Evolutionary conservation across 2,329 filamentous ascomycete species (phyloP), one percentile per base, ranked within the genome.

Genomic region (Aspergillus piperis): DNA sequence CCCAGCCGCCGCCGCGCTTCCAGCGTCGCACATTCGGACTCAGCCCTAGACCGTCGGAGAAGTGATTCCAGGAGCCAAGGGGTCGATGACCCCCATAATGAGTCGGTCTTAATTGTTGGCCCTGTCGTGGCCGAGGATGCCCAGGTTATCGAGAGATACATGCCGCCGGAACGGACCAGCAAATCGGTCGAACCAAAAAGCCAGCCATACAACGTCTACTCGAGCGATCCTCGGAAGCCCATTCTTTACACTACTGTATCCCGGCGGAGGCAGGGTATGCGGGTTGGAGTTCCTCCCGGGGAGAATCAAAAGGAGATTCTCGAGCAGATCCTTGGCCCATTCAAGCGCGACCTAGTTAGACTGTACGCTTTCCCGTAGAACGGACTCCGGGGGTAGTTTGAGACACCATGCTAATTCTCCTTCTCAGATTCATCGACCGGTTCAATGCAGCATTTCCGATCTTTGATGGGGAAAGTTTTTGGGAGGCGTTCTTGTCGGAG

Each of bases 371-470:
- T 76, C 25, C 27, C 23, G 54, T 57, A 5, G 8, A 38, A 30
- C 25, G 1, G 10, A 44, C 15, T 19, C 11, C n/a, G 41, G 23
- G 23, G 41, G 41, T 44, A 17, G 8, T 30, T 30, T 39, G 32
- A 17, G 39, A 25, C 48, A n/a, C 50, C 32, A 23, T 44, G 54
- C 60, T 61, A 41, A 66, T 27, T 52, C 30, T 41, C 8, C 21
- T 41, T 13, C 44, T 27, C 68, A 84, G 83, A 32, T 86, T 86
- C 66, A 82, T 86, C 58, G 75, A 80, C 32, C 80, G 83, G 57
- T 81, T 84, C 41, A 85, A 88, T 68, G 75, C 76, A n/a, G 85
- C 84, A n/a, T 84, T 88, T 61, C 86, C 86, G 0, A 75, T 88
- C 2, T 77, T 88, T 7, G 84, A 88, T 60, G 82, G 85, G 47